Evolutionary conservation across 805 yeast genomes (phyloP), one percentile per base, ranked within the genome.

Genomic region (Barnettozyma siamensis): DNA sequence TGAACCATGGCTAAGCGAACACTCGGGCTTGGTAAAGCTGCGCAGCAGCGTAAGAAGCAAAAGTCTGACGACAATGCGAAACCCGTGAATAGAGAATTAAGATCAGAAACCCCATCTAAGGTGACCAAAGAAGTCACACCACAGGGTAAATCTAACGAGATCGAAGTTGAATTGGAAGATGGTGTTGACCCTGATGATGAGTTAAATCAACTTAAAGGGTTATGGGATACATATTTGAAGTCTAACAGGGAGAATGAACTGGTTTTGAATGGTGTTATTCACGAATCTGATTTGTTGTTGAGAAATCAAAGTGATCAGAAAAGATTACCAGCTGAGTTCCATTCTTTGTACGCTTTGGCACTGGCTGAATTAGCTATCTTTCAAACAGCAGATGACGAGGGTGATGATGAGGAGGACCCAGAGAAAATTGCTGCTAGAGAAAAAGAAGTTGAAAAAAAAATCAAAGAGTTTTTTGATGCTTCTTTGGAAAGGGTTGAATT

Each of bases 221-320:
- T 89, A 31, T 87, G 89, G 83, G 63, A 67, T 13, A 78, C 86
- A 4, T 86, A 76, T 62, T 53, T 64, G 32, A 58, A 66, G 5
- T 69, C 83, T 2, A 77, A 73, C 4, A 74, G 75, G 42, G 83
- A 80, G 18, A 76, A 74, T 48, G 85, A 81, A 55, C 63, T 79
- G 45, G 72, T 84, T 28, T 58, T 84, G 43, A 84, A 88, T 54
- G 97, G 96, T 19, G 72, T 89, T 5, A 74, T 91, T n/a, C 96
- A 89, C 53, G 97, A 91, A 58, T 84, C 95, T 65, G 96, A 91
- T 55, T 65, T 94, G 37, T 59, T 88, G 27, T 67, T 88, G 48
- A 69, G 89, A 57, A 48, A 56, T 33, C 49, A 55, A 30, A 44
- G 42, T 6, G 57, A 55, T 21, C 51, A 57, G 44, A 43, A 45